Percentiles rank a stretch among this genome's conserved stretches.
phyloP scores from a whole-genome alignment of 2,329 filamentous ascomycete genomes.

The Botrytis squamosa region DNA sequence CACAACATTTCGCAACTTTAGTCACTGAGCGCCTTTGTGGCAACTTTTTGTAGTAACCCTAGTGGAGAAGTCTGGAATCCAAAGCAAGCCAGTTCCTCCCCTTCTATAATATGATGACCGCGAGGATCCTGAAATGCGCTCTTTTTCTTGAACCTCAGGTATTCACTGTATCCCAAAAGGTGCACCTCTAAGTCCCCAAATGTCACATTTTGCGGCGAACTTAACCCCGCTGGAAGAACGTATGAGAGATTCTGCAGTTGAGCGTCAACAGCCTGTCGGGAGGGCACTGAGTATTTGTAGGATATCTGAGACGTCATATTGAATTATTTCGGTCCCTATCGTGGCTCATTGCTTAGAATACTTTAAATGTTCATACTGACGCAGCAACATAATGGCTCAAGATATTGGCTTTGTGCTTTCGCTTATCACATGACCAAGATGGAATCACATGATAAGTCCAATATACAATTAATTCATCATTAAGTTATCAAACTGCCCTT shows the following conservation, averaged over 20 bases:
- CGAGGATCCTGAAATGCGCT: too few relatives aligned
- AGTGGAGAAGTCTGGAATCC: neutral
- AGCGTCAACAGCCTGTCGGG: neutral
- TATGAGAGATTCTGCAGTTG: neutral
- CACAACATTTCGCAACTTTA: neutral
- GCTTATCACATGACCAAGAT: neutral
- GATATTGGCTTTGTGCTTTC: neutral
- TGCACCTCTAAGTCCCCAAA: neutral
- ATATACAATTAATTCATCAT: neutral
- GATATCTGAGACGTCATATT: neutral
- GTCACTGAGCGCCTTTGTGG: neutral
- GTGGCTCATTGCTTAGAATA: neutral
- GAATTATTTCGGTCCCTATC: rapidly evolving
- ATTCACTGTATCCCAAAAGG: neutral
- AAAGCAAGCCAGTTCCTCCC: neutral
- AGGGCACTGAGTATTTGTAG: neutral
- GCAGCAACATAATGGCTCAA: neutral
- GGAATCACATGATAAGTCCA: neutral
- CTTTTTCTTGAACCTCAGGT: neutral
- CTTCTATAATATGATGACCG: neutral
- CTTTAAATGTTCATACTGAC: neutral
- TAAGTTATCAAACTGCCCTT: neutral
- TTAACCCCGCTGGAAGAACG: neutral
- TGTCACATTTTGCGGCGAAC: neutral
- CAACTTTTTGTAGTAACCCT: neutral